Conservation (phyloP, 768 basidiomycete species). For the Lactarius indigo region DNA sequence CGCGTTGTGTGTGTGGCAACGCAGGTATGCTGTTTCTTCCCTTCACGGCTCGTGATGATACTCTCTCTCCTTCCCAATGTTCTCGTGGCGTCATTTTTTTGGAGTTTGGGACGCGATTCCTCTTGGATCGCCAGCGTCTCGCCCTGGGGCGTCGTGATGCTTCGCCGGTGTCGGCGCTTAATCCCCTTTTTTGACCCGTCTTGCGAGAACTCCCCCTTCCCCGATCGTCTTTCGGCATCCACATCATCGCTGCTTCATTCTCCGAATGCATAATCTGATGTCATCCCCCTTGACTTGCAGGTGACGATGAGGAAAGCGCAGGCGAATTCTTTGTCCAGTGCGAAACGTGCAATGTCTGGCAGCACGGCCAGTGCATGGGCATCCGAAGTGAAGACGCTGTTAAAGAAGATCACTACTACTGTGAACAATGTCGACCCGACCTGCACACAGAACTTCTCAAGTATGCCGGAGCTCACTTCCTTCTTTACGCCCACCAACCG, state of each 20-base stretch:
- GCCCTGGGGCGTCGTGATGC: conserved; percentile 6
- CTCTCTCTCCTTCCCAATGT: conserved; percentile 1
- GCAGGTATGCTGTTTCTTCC: conserved; percentile 50
- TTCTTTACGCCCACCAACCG: conserved; percentile 24
- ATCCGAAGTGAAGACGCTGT: conserved; percentile 74
- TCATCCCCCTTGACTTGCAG: conserved; percentile 28
- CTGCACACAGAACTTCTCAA: conserved; percentile 77
- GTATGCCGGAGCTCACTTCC: conserved; percentile 42
- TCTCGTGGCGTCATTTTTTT: not conserved
- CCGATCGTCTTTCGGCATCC: conserved; percentile 8
- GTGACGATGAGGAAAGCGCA: conserved; percentile 74
- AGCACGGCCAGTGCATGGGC: conserved; percentile 96
- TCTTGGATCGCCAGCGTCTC: not conserved
- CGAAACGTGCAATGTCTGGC: conserved; percentile 96
- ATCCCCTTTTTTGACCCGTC: conserved; percentile 4
- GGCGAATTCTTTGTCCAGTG: conserved; percentile 98
- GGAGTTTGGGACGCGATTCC: conserved; percentile 10
- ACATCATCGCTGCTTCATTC: conserved; percentile 9
- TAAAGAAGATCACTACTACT: conserved; percentile 82
- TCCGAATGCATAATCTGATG: conserved; percentile 28
- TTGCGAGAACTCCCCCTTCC: not conserved
- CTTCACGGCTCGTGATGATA: conserved; percentile 9
- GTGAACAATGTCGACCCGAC: conserved; percentile 89
- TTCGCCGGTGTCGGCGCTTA: conserved; percentile 15
- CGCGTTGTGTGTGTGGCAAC: conserved; percentile 85